Conservation (phyloP, 768 basidiomycete genomes). For the Lentinula lateritia region DNA sequence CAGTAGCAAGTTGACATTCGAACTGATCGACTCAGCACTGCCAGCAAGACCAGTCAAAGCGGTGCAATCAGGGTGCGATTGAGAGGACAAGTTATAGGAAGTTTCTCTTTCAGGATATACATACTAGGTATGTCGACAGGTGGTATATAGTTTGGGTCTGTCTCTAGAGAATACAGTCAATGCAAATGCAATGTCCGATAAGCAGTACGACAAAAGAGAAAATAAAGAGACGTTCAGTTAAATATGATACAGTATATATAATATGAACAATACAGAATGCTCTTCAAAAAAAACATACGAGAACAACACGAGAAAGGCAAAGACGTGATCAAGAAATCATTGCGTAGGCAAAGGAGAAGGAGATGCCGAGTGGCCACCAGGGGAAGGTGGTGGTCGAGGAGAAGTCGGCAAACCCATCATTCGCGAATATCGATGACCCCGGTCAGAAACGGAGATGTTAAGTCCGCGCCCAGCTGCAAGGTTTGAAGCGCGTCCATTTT, state of each 20-base stretch:
- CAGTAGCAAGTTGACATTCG: neutral
- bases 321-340: neutral
- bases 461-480: constrained; percentile 68
- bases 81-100: neutral
- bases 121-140: constrained; percentile 2
- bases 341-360: constrained; percentile 1
- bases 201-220: neutral
- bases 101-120: neutral
- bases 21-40: neutral
- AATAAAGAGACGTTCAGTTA: neutral
- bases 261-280: neutral
- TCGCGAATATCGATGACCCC: constrained; percentile 58
- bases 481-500: constrained; percentile 39
- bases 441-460: constrained; percentile 54
- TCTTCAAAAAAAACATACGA: neutral
- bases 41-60: neutral
- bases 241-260: constrained; percentile 1
- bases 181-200: constrained; percentile 4
- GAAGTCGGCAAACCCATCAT: constrained; percentile 60
- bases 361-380: constrained; percentile 20
- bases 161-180: constrained; percentile 1
- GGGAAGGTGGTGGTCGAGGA: constrained; percentile 41
- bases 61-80: neutral
- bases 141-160: neutral
- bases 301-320: neutral